Evolutionary conservation across 2,329 filamentous ascomycete genomes (phyloP).

Genomic region (Neofusicoccum laricinum): DNA sequence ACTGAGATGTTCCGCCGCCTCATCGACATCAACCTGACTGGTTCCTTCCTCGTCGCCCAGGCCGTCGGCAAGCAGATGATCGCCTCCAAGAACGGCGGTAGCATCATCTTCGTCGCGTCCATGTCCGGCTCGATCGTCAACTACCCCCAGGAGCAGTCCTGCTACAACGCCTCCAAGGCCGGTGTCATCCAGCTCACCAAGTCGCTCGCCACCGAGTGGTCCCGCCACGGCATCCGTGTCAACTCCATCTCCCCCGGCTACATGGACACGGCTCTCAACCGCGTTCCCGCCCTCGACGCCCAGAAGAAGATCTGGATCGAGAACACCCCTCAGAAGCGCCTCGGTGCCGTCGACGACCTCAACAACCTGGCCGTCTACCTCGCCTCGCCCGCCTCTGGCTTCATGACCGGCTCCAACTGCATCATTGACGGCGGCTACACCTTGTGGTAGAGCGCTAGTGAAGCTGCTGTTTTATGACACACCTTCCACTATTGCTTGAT

Average conservation of each 20-base stretch:
- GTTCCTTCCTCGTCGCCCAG: conserved; percentile 74
- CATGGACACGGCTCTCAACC: conserved; percentile 82
- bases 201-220: conserved; percentile 81
- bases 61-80: conserved; percentile 59
- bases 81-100: conserved; percentile 65
- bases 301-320: conserved; percentile 80
- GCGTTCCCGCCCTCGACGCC: conserved; percentile 71
- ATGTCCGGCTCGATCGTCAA: conserved; percentile 50
- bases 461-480: neutral
- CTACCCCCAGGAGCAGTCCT: conserved; percentile 70
- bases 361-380: conserved; percentile 77
- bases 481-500: conserved; percentile 2
- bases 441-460: conserved; percentile 20
- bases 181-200: conserved; percentile 75
- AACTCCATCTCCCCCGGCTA: conserved; percentile 84
- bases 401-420: conserved; percentile 77
- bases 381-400: conserved; percentile 67
- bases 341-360: conserved; percentile 71
- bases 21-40: conserved; percentile 79
- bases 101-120: conserved; percentile 72
- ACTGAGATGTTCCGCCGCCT: conserved; percentile 73
- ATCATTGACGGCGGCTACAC: conserved; percentile 54
- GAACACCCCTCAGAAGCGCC: conserved; percentile 69
- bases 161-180: conserved; percentile 83
- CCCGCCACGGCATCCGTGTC: conserved; percentile 74